These are phyloP conservation scores for Brettanomyces anomalus DNA, from an alignment of 805 yeast genomes.

Conservation along the genomic window DNA sequence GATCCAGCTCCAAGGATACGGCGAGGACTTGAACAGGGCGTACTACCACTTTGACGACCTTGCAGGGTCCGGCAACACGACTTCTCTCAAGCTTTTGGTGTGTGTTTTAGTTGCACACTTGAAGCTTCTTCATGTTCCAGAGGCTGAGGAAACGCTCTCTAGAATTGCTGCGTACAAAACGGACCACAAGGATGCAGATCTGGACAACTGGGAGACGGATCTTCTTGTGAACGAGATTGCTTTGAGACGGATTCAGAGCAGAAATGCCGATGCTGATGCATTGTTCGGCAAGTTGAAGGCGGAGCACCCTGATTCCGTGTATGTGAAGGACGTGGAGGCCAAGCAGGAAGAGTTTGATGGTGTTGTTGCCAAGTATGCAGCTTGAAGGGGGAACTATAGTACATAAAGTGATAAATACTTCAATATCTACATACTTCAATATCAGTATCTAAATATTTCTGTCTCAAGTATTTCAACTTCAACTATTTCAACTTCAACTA, in stretches of 20 bases:
- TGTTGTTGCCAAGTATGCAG: slow-evolving; percentile 49
- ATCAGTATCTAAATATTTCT: too few species aligned
- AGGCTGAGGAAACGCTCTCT: slow-evolving; percentile 60
- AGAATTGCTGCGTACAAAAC: slow-evolving; percentile 24
- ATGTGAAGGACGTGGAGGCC: slow-evolving; percentile 47
- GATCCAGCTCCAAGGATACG: slow-evolving; percentile 20
- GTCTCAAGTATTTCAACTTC: too few species aligned
- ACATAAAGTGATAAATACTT: too few species aligned
- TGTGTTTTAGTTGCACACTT: slow-evolving; percentile 69
- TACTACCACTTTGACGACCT: slow-evolving; percentile 77
- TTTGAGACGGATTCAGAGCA: slow-evolving; percentile 47
- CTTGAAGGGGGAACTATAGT: background rate
- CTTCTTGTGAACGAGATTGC: slow-evolving; percentile 60
- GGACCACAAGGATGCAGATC: slow-evolving; percentile 2
- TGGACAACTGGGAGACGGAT: slow-evolving; percentile 28
- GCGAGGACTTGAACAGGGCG: slow-evolving; percentile 35
- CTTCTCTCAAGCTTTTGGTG: slow-evolving; percentile 37
- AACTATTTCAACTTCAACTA: too few species aligned
- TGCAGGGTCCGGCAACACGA: slow-evolving; percentile 43
- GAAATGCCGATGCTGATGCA: slow-evolving; percentile 6
- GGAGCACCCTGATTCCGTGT: slow-evolving; percentile 39
- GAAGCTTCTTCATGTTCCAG: slow-evolving; percentile 73
- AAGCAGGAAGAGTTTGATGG: slow-evolving; percentile 61
- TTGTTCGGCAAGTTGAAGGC: slow-evolving; percentile 31
- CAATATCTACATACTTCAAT: too few species aligned